phyloP scores from a whole-genome alignment of 352 stramenopile species.

The Globisporangium camurandrum region DNA sequence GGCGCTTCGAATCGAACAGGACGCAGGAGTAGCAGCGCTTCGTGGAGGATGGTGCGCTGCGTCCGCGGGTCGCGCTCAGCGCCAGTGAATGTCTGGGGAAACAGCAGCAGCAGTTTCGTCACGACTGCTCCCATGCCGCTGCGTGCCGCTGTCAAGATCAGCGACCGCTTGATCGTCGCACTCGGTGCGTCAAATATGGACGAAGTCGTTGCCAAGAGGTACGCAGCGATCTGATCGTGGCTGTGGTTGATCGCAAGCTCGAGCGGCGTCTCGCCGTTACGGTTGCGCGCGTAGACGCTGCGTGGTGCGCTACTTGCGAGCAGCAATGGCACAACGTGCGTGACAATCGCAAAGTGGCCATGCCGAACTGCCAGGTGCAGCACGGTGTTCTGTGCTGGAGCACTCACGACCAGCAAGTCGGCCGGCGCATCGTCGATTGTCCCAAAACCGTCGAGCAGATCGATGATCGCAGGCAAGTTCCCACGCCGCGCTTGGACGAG shows the following conservation, averaged over 20 bases:
- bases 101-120: conserved; percentile 45
- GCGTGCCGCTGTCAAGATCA: conserved; percentile 43
- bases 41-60: conserved; percentile 33
- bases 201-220: conserved; percentile 46
- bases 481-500: conserved; percentile 43
- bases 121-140: conserved; percentile 30
- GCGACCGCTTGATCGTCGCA: conserved; percentile 18
- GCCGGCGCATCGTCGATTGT: conserved; percentile 24
- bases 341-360: conserved; percentile 42
- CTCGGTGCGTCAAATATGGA: conserved; percentile 21
- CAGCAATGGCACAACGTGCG: conserved; percentile 37
- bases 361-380: conserved; percentile 44
- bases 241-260: conserved; percentile 35
- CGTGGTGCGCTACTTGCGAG: conserved; percentile 14
- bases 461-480: conserved; percentile 43
- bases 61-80: conserved; percentile 39
- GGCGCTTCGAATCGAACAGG: conserved; percentile 13
- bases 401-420: conserved; percentile 27
- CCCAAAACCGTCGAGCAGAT: conserved; percentile 55
- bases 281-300: conserved; percentile 14
- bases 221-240: conserved; percentile 46
- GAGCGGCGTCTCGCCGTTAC: conserved; percentile 27
- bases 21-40: conserved; percentile 24
- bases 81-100: conserved; percentile 28
- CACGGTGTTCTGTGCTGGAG: conserved; percentile 27